Conservation (phyloP, 805 yeast genomes). For the Myxozyma kluyveri region DNA sequence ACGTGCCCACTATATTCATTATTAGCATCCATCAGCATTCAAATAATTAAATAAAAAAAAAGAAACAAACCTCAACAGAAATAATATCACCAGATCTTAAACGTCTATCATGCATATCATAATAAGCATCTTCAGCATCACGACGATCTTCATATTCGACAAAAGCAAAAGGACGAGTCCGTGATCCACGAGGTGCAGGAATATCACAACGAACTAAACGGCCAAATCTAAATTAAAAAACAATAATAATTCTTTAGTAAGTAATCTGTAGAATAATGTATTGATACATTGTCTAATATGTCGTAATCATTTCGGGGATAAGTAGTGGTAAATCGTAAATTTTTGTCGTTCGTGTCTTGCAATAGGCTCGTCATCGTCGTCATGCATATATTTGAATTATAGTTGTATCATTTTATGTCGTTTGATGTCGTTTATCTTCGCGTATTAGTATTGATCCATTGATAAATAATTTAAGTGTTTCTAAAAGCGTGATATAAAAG, state of each 20-base stretch:
- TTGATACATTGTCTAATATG: background rate
- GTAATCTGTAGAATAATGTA: background rate
- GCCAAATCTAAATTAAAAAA: conserved; percentile 31
- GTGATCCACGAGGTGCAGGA: conserved; percentile 34
- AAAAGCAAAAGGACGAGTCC: conserved; percentile 34
- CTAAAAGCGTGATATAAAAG: too few species aligned
- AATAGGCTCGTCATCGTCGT: background rate
- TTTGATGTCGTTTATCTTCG: too few species aligned
- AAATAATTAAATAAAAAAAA: background rate
- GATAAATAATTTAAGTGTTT: too few species aligned
- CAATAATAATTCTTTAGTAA: background rate
- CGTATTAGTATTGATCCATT: too few species aligned
- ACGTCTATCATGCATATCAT: conserved; percentile 35
- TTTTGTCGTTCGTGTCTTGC: too few species aligned
- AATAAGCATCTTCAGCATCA: conserved; percentile 39
- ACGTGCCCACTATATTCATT: conserved; percentile 28
- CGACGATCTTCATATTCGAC: conserved; percentile 36
- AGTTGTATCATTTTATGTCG: background rate
- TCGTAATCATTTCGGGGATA: too few species aligned
- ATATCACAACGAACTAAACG: conserved; percentile 36
- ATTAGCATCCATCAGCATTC: background rate
- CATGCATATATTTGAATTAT: background rate
- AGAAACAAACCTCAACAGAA: conserved; percentile 30
- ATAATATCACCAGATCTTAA: conserved; percentile 34
- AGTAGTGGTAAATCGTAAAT: too few species aligned